Percentiles rank a stretch among this genome's conserved stretches.
phyloP scores from a whole-genome alignment of 2,329 filamentous ascomycete genomes.

The Dactylellina drechsleri region DNA sequence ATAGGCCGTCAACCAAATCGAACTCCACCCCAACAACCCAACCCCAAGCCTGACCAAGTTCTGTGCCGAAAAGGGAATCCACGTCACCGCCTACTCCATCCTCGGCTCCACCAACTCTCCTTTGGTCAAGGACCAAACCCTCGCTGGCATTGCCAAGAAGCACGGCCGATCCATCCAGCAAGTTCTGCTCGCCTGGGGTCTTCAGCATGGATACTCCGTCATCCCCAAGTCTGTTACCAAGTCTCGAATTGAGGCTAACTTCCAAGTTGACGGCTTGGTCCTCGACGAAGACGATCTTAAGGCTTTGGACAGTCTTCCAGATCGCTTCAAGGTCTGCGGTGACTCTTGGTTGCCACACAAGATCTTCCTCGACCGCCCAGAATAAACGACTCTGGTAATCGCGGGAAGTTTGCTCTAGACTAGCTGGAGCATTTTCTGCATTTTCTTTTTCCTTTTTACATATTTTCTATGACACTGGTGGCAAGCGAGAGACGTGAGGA shows the following conservation, averaged over 20 bases:
- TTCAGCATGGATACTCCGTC: slow-evolving; percentile 82
- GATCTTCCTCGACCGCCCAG: slow-evolving; percentile 81
- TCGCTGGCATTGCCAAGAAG: slow-evolving; percentile 71
- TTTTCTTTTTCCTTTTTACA: slow-evolving; percentile 21
- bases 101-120: slow-evolving; percentile 74
- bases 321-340: slow-evolving; percentile 83
- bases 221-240: slow-evolving; percentile 85
- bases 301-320: slow-evolving; percentile 73
- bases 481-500: not conserved
- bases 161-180: slow-evolving; percentile 79
- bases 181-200: slow-evolving; percentile 80
- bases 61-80: slow-evolving; percentile 77
- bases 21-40: slow-evolving; percentile 82
- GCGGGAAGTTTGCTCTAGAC: not conserved
- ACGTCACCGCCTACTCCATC: slow-evolving; percentile 78
- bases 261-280: slow-evolving; percentile 77
- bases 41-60: slow-evolving; percentile 81
- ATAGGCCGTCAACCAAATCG: slow-evolving; percentile 79
- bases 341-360: slow-evolving; percentile 71
- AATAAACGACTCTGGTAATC: slow-evolving; percentile 65
- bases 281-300: slow-evolving; percentile 77
- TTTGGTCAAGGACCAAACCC: slow-evolving; percentile 73
- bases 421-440: slow-evolving; percentile 8
- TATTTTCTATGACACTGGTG: slow-evolving; percentile 18
- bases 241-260: slow-evolving; percentile 79